These are phyloP conservation scores for Fusarium tjaetaba DNA, from an alignment of 2,329 filamentous ascomycete species.

Conservation along the genomic window DNA sequence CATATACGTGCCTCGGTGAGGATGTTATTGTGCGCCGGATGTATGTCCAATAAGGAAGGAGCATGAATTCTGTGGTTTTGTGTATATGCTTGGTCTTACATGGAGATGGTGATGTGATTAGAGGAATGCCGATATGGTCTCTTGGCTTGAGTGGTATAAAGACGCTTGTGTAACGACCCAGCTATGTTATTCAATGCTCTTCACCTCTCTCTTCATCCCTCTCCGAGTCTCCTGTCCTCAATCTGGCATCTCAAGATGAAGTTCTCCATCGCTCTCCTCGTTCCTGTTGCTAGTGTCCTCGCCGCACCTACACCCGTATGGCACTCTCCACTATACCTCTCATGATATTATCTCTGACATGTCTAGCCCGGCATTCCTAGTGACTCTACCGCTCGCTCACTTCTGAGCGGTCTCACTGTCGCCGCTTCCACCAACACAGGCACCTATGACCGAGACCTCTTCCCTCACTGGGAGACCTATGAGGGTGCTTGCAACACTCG, in stretches of 20 bases:
- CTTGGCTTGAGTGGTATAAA: constrained; percentile 23
- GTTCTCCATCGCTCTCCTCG: constrained; percentile 41
- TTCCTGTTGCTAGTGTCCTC: constrained; percentile 43
- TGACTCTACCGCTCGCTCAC: constrained; percentile 63
- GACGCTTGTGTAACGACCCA: background rate
- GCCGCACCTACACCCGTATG: constrained; percentile 46
- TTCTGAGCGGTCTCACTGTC: constrained; percentile 69
- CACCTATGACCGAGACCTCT: constrained; percentile 72
- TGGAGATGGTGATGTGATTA: background rate
- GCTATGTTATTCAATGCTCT: background rate
- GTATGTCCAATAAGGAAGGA: constrained; percentile 33
- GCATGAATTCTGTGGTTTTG: background rate
- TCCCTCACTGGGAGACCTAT: constrained; percentile 77
- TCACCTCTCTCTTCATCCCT: background rate
- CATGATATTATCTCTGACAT: background rate
- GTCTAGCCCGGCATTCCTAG: constrained; percentile 69
- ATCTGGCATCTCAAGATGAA: constrained; percentile 44
- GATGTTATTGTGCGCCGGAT: constrained; percentile 12
- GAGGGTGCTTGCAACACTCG: constrained; percentile 75
- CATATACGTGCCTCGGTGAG: constrained; percentile 27
- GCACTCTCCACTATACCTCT: background rate
- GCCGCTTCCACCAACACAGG: constrained; percentile 62
- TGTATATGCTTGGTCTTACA: constrained; percentile 5
- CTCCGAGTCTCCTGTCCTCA: background rate
- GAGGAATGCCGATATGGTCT: background rate